phyloP scores from a whole-genome alignment of 192 early-diverging fungal genomes.

The Entomortierella parvispora region DNA sequence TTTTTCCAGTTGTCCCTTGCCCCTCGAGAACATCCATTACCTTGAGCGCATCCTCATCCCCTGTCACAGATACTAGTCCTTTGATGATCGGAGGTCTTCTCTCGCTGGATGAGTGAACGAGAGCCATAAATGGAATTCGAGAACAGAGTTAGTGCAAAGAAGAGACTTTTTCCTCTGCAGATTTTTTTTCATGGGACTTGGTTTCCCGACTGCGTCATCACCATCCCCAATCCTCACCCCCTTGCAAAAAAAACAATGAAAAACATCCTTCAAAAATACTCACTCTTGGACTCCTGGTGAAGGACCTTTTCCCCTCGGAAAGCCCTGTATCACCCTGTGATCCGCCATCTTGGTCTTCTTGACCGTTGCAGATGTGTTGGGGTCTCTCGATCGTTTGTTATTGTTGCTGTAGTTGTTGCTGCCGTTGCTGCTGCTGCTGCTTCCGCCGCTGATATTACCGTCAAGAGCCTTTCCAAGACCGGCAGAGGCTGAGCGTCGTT shows the following conservation, averaged over 20 bases:
- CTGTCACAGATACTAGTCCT: conserved; percentile 12
- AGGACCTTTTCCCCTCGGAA: neutral
- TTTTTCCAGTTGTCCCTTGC: neutral
- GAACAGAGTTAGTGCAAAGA: too few relatives aligned
- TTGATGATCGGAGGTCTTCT: neutral
- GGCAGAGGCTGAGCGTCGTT: too few relatives aligned
- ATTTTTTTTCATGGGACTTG: too few relatives aligned
- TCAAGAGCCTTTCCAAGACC: too few relatives aligned
- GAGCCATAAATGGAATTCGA: too few relatives aligned
- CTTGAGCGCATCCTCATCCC: conserved; percentile 23
- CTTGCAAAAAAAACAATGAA: neutral
- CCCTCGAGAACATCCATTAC: neutral
- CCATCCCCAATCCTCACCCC: too few relatives aligned
- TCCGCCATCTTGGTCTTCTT: conserved; percentile 2
- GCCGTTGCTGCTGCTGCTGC: too few relatives aligned
- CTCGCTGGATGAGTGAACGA: neutral
- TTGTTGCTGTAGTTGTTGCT: too few relatives aligned
- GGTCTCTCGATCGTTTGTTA: too few relatives aligned
- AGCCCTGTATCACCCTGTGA: neutral
- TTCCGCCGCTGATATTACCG: too few relatives aligned
- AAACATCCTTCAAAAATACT: neutral
- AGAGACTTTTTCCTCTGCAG: too few relatives aligned
- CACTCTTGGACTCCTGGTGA: neutral
- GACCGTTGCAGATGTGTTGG: neutral
- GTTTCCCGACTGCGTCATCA: too few relatives aligned